Base-by-base conservation (phyloP, 257 asterid genomes). In the Perilla frutescens region DNA sequence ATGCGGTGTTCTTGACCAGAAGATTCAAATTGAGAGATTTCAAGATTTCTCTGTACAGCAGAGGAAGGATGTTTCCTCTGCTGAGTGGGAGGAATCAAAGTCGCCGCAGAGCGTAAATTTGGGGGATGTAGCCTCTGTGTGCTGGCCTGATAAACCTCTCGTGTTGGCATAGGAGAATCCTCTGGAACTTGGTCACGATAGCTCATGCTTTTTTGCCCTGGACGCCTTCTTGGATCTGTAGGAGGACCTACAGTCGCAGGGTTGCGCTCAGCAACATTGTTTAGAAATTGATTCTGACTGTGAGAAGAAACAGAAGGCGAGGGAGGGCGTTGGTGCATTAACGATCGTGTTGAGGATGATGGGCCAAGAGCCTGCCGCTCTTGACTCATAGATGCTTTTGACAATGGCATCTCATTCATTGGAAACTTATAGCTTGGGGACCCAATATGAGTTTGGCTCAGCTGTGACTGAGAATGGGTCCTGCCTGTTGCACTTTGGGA, bases 141-240 rank as follows among this genome's bases (percentile, higher is more conserved):
- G 70, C 73, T 80, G 50, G 77, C 58, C 68, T 79, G 80, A 79
- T 72, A 65, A 58, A 63, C 76, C 75, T 77, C 85, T 59, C 67
- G 79, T 60, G 86, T 80, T 8, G 71, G 79, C 56, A 68, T 47
- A 51, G 77, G 81, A 64, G 88, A 61, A 75, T 79, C 90, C 69
- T 77, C 89, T 49, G 80, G 61, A 47, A 72, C 51, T 72, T 77
- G 88, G 41, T 79, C 68, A 20, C 57, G 81, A 11, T 74, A 44
- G 45, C 64, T 90, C 8, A 10, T 48, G 62, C 66, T 82, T 56
- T 77, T 80, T 57, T 71, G 81, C 36, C 83, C 85, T 39, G 80
- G 87, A 73, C 87, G 85, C 73, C 82, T 79, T 81, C 92, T 84
- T 26, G 94, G 88, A 84, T 84, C 96, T 13, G 82, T 79, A 79